Conservation (phyloP, 2,329 filamentous ascomycete genomes). For the Rasamsonia emersonii region DNA sequence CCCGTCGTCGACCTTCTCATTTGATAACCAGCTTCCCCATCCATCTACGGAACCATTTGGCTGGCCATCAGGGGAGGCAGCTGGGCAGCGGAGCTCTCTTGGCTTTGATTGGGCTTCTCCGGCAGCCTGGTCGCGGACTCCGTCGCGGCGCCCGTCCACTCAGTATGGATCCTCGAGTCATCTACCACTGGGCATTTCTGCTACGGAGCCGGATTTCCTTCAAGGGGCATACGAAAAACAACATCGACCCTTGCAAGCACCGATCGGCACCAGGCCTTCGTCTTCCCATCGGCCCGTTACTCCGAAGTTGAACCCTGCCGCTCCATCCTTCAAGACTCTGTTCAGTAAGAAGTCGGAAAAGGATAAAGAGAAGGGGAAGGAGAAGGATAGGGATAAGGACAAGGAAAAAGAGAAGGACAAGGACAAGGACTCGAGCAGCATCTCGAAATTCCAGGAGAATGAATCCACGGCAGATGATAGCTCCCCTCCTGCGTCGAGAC, state of each 20-base stretch:
- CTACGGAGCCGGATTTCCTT: conserved; percentile 39
- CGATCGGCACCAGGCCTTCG: conserved; percentile 71
- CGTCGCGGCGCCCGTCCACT: conserved; percentile 71
- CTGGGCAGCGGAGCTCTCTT: conserved; percentile 46
- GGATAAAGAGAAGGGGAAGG: conserved; percentile 29
- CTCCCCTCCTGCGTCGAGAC: conserved; percentile 38
- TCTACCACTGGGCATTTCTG: conserved; percentile 45
- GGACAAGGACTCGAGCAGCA: conserved; percentile 8
- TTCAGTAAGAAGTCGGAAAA: conserved; percentile 48
- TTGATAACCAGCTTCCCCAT: conserved; percentile 53
- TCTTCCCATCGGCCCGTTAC: conserved; percentile 48
- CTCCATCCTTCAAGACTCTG: conserved; percentile 74
- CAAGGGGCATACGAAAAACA: conserved; percentile 41
- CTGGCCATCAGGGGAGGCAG: conserved; percentile 48
- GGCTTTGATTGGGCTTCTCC: conserved; percentile 46
- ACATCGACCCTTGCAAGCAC: conserved; percentile 48
- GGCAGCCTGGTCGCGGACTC: conserved; percentile 62
- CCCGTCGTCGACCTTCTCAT: conserved; percentile 47
- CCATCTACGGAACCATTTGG: conserved; percentile 76
- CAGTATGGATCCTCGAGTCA: conserved; percentile 66
- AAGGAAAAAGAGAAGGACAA: conserved; percentile 35
- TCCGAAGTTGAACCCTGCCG: conserved; percentile 71
- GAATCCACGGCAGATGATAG: conserved; percentile 27
- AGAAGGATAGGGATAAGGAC: conserved; percentile 19
- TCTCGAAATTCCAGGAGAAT: conserved; percentile 14